phyloP scores from a whole-genome alignment of 1,139 yeast genomes.

The Blastobotrys persicus region DNA sequence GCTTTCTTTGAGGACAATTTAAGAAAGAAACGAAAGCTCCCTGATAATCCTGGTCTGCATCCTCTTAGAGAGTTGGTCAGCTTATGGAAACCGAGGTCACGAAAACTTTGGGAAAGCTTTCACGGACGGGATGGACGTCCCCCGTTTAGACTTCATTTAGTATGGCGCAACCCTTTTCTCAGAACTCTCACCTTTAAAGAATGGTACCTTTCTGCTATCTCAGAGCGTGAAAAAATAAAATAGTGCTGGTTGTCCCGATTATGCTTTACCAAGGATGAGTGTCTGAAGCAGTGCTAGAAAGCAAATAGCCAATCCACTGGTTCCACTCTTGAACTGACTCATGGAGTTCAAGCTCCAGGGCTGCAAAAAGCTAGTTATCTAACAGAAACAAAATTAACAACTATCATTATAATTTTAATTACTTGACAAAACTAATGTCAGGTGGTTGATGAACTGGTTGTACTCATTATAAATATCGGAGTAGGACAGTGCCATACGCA shows the following conservation, averaged over 20 bases:
- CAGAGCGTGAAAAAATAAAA: neutral
- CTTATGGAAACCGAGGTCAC: neutral
- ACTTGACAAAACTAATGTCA: conserved; percentile 2
- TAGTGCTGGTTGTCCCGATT: too few relatives aligned
- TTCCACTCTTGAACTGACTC: too few relatives aligned
- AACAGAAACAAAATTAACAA: conserved; percentile 1
- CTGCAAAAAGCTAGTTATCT: too few relatives aligned
- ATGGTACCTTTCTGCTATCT: neutral
- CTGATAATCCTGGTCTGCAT: neutral
- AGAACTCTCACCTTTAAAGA: neutral
- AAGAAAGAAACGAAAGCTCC: neutral
- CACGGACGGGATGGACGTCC: neutral
- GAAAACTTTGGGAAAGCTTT: neutral
- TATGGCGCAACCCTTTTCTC: neutral
- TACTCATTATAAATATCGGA: conserved; percentile 24
- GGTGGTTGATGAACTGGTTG: conserved; percentile 16
- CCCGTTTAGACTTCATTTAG: neutral
- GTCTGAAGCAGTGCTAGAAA: too few relatives aligned
- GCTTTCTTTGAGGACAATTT: neutral
- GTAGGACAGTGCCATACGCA: conserved; percentile 21
- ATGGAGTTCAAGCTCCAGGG: too few relatives aligned
- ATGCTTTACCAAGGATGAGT: too few relatives aligned
- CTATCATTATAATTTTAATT: neutral
- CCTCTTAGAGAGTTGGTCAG: neutral
- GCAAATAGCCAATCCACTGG: too few relatives aligned